These are phyloP conservation scores for Mycena capillaripes DNA, from an alignment of 768 basidiomycete species.

Conservation along the genomic window DNA sequence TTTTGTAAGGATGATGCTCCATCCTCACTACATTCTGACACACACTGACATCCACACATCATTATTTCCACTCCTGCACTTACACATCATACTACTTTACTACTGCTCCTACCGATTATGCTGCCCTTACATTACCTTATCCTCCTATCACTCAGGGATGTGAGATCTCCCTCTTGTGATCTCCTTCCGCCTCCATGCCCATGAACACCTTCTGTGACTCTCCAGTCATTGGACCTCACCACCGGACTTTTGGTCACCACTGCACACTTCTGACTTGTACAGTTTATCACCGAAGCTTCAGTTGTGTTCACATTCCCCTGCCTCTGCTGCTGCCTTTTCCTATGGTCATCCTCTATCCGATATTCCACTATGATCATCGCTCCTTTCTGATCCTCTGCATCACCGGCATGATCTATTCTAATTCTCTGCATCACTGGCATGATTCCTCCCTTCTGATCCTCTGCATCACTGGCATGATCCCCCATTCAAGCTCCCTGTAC, in stretches of 20 bases:
- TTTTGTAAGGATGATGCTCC: background rate
- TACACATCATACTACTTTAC: conserved; percentile 5
- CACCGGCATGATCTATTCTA: conserved; percentile 5
- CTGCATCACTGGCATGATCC: conserved; percentile 20
- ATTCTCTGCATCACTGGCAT: conserved; percentile 10
- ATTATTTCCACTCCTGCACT: conserved; percentile 8
- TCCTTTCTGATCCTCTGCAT: conserved; percentile 17
- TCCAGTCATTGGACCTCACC: conserved; percentile 7
- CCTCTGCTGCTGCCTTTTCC: conserved; percentile 1
- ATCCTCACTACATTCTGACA: background rate
- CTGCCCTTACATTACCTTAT: conserved; percentile 14
- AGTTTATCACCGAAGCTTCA: conserved; percentile 21
- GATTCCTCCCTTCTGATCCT: conserved; percentile 13
- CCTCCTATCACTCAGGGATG: conserved; percentile 14
- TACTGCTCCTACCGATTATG: conserved; percentile 11
- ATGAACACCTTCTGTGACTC: background rate
- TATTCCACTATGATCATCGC: conserved; percentile 12
- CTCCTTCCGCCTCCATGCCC: background rate
- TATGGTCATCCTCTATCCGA: conserved; percentile 11
- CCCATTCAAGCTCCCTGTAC: background rate
- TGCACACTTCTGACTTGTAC: conserved; percentile 10
- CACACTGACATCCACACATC: conserved; percentile 11
- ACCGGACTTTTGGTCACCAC: no score
- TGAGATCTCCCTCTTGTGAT: conserved; percentile 21
- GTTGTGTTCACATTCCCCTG: conserved; percentile 2